Evolutionary conservation across 805 yeast genomes (phyloP), one percentile per base, ranked within the genome.

Genomic region (Metschnikowia peoriensis): DNA sequence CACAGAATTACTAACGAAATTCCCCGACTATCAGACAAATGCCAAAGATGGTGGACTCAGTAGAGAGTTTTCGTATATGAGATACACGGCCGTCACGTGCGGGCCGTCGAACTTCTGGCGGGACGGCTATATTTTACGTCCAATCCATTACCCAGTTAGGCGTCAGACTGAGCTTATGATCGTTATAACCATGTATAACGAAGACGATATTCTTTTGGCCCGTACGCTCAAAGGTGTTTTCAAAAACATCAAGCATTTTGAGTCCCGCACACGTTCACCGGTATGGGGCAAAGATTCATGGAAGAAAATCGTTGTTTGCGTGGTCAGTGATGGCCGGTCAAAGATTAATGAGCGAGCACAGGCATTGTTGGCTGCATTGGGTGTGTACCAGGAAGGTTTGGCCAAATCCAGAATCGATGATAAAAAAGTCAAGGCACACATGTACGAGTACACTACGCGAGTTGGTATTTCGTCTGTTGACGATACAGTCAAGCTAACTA

Each of bases 171-270:
- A 84, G 65, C 66, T 84, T 64, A 75, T 84, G 71, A 74, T 84
- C 48, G 85, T 84, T 27, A 66, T 84, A 54, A 84, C 88, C 35
- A 84, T 83, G 80, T 83, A 84, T 64, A 84, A 84, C 62, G 88
- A 84, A 65, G 87, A 84, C 67, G 86, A 83, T 65, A 71, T 77
- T 39, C 68, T 84, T 47, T 75, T 84, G 41, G 85, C 86, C 0
- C 69, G 86, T 38, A 83, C 88, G 5, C 69, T 84, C 59, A 81
- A 83, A 60, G 88, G 86, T 16, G 79, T 84, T 7, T 83, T 84
- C 75, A 82, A 82, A 55, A 84, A 84, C 63, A 79, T 84, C 56
- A 77, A 84, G 54, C 84, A 84, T 59, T 75, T 84, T 53, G 77
- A 77, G 66, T 64, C 75, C 56, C 61, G 80, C 66, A 67, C 61